phyloP scores from a whole-genome alignment of 2,329 filamentous ascomycete species.

The Beauveria medogensis region DNA sequence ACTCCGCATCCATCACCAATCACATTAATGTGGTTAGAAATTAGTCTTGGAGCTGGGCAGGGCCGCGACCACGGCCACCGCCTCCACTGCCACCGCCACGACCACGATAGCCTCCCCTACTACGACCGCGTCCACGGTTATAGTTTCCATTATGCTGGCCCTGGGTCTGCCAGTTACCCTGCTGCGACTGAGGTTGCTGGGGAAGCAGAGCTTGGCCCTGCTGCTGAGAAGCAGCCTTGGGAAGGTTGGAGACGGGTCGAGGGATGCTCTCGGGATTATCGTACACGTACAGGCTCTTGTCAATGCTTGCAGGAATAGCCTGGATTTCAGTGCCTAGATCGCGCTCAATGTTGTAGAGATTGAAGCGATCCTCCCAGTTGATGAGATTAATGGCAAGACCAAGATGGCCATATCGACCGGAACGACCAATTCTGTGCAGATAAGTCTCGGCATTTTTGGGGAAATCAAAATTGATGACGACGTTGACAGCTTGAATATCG shows the following conservation, averaged over 20 bases:
- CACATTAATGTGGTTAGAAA: conserved; percentile 19
- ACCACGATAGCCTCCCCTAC: conserved; percentile 30
- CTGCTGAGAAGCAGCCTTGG: conserved; percentile 20
- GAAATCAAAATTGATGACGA: conserved; percentile 99
- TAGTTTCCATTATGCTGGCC: conserved; percentile 29
- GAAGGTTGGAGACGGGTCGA: conserved; percentile 57
- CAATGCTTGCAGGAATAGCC: conserved; percentile 87
- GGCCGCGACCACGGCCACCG: conserved; percentile 23
- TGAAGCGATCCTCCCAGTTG: conserved; percentile 99
- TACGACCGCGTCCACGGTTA: conserved; percentile 30
- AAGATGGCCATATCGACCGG: conserved; percentile 91
- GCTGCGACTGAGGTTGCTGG: conserved; percentile 22
- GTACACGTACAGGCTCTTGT: conserved; percentile 98
- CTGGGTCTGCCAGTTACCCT: conserved; percentile 36
- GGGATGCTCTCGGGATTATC: conserved; percentile 94
- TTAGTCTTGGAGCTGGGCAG: conserved; percentile 28
- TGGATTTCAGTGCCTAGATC: conserved; percentile 96
- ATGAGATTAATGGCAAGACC: conserved; percentile 98
- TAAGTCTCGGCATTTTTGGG: conserved; percentile 99
- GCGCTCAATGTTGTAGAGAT: conserved; percentile 96
- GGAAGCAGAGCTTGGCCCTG: conserved; percentile 19
- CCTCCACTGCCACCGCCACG: conserved; percentile 23
- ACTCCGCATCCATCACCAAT: conserved; percentile 19
- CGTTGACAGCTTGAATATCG: conserved; percentile 98
- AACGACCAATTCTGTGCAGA: conserved; percentile 94